These are phyloP conservation scores for Calonectria pseudoreteaudii DNA, from an alignment of 2,329 filamentous ascomycete genomes.

Conservation along the genomic window DNA sequence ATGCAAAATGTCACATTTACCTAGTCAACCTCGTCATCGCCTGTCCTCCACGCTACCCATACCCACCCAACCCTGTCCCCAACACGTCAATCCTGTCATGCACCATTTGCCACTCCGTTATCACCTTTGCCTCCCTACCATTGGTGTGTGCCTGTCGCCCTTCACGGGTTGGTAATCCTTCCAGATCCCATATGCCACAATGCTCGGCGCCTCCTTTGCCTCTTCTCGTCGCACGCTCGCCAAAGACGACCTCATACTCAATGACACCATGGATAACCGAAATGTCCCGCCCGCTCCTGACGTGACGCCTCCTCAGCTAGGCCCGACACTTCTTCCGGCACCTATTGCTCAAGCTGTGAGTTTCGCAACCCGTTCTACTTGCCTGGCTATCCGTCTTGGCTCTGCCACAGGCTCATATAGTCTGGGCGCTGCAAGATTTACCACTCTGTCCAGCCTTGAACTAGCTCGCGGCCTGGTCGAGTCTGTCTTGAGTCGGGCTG, in stretches of 20 bases:
- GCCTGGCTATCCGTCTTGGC: slow-evolving; percentile 66
- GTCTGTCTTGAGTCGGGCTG: slow-evolving; percentile 64
- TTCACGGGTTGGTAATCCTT: neutral
- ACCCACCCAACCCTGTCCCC: slow-evolving; percentile 18
- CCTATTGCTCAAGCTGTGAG: slow-evolving; percentile 70
- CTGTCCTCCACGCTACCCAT: slow-evolving; percentile 12
- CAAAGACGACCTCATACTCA: slow-evolving; percentile 7
- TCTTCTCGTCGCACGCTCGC: slow-evolving; percentile 11
- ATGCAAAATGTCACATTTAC: slow-evolving; percentile 42
- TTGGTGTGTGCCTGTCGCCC: slow-evolving; percentile 28
- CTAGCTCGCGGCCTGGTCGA: slow-evolving; percentile 67
- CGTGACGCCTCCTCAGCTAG: slow-evolving; percentile 37
- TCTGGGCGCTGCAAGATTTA: slow-evolving; percentile 65
- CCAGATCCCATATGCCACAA: neutral
- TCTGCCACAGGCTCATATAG: slow-evolving; percentile 64
- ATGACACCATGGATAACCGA: slow-evolving; percentile 38
- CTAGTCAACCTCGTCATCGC: slow-evolving; percentile 29
- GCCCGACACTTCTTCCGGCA: slow-evolving; percentile 66
- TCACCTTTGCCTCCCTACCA: slow-evolving; percentile 32
- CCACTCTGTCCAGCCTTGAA: slow-evolving; percentile 68
- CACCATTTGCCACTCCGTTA: slow-evolving; percentile 36
- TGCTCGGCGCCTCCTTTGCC: slow-evolving; percentile 1
- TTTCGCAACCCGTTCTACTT: slow-evolving; percentile 70
- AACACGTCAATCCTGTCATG: slow-evolving; percentile 34
- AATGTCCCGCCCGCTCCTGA: slow-evolving; percentile 28